Evolutionary conservation across 176 grass and related monocot genomes (phyloP).

Genomic region (Dactylis glomerata): DNA sequence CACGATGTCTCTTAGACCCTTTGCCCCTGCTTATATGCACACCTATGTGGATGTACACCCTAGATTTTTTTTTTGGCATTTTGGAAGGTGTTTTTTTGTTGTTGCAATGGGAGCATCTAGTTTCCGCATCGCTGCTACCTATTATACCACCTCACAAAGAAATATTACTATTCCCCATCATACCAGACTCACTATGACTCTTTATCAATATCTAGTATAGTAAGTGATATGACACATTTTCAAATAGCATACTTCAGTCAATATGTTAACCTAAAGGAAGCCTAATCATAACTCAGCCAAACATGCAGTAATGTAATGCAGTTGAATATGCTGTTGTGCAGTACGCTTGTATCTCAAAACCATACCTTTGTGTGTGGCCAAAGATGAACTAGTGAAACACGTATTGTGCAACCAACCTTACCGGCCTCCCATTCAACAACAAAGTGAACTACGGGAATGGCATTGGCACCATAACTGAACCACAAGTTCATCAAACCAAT

Average conservation of each 20-base stretch:
- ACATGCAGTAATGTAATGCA: slow-evolving; percentile 13
- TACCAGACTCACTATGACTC: background rate
- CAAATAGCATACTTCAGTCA: slow-evolving; percentile 8
- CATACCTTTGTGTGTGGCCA: slow-evolving; percentile 99
- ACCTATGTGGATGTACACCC: too few species aligned
- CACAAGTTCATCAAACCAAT: slow-evolving; percentile 88
- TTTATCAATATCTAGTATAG: slow-evolving; percentile 1
- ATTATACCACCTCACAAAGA: background rate
- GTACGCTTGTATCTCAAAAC: background rate
- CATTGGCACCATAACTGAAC: slow-evolving; percentile 75
- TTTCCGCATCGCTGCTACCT: slow-evolving; percentile 12
- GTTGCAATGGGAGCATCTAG: too few species aligned
- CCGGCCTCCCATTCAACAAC: slow-evolving; percentile 85
- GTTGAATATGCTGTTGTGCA: slow-evolving; percentile 43
- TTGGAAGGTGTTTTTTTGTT: too few species aligned
- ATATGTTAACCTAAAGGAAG: slow-evolving; percentile 20
- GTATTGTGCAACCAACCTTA: slow-evolving; percentile 72
- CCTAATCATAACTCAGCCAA: slow-evolving; percentile 4
- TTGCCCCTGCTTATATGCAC: too few species aligned
- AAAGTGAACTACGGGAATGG: slow-evolving; percentile 80
- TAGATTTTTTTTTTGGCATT: too few species aligned
- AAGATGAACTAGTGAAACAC: slow-evolving; percentile 88
- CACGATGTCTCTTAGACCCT: too few species aligned
- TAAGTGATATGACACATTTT: background rate
- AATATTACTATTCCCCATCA: background rate